Conservation (phyloP, 2,329 filamentous ascomycete species). For the Drechmeria coniospora region DNA sequence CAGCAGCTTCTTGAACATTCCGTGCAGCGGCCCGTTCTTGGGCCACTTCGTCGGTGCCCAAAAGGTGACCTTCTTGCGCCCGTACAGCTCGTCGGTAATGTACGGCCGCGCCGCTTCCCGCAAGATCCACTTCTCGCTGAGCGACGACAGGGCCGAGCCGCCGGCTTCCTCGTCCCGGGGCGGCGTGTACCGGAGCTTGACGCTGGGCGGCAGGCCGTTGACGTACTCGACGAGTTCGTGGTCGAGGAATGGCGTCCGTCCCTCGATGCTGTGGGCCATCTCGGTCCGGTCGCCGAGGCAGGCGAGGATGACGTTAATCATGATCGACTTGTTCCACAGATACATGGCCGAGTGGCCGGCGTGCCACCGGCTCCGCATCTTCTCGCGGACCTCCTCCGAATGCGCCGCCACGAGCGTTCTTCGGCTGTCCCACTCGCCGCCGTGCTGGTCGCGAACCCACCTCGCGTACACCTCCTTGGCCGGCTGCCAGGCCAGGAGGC, state of each 20-base stretch:
- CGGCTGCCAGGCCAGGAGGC: no score
- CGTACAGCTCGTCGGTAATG: slow-evolving; percentile 35
- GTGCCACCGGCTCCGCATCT: slow-evolving; percentile 3
- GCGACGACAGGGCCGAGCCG: slow-evolving; percentile 6
- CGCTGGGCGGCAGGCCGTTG: slow-evolving; percentile 4
- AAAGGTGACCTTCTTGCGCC: slow-evolving; percentile 32
- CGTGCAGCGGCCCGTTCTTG: slow-evolving; percentile 25
- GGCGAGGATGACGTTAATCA: slow-evolving; percentile 14
- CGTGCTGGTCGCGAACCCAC: neutral
- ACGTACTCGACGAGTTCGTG: slow-evolving; percentile 7
- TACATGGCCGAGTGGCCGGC: slow-evolving; percentile 3
- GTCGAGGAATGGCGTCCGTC: slow-evolving; percentile 18
- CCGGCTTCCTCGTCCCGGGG: neutral
- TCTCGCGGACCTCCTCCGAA: neutral
- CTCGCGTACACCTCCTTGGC: neutral
- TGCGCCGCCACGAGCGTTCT: neutral
- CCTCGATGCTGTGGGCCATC: slow-evolving; percentile 21
- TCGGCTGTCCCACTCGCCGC: neutral
- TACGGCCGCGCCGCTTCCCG: slow-evolving; percentile 33
- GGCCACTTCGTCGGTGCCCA: slow-evolving; percentile 27
- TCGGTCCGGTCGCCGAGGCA: slow-evolving; percentile 18
- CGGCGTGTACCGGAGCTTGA: slow-evolving; percentile 2
- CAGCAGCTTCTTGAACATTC: slow-evolving; percentile 14
- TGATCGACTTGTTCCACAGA: slow-evolving; percentile 3
- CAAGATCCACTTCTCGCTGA: slow-evolving; percentile 34